Evolutionary conservation across 257 asterid species (phyloP).

Genomic region (Salvia splendens): DNA sequence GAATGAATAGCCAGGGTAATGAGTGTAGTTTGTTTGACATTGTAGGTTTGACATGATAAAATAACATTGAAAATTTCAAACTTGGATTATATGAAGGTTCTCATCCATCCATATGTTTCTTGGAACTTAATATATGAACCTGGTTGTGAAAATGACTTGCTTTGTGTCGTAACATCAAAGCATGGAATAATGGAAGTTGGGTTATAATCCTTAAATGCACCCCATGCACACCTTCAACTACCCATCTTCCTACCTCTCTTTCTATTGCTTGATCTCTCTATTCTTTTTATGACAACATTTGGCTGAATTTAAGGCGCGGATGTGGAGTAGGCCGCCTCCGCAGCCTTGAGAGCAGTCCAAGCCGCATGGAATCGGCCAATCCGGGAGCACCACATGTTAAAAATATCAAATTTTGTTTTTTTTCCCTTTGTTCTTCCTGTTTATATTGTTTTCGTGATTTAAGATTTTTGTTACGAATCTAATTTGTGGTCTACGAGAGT

Average conservation of each 20-base stretch:
- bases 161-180: constrained; percentile 14
- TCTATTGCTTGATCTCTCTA: background rate
- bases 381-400: too few species aligned
- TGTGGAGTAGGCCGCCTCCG: too few species aligned
- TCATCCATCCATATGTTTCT: constrained; percentile 40
- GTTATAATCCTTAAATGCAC: constrained; percentile 31
- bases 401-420: too few species aligned
- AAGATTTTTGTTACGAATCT: too few species aligned
- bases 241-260: background rate
- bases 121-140: constrained; percentile 33
- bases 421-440: background rate
- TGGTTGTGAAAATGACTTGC: constrained; percentile 41
- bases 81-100: constrained; percentile 28
- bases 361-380: too few species aligned
- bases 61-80: constrained; percentile 12
- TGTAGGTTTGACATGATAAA: constrained; percentile 28
- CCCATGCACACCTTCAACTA: constrained; percentile 24
- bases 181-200: constrained; percentile 23
- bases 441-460: background rate
- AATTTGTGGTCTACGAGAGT: too few species aligned
- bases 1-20: constrained; percentile 23
- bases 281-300: too few species aligned
- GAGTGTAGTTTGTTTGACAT: constrained; percentile 34
- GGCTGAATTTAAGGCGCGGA: too few species aligned
- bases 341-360: too few species aligned